Percentiles rank a stretch among this genome's conserved stretches.
Evolutionary conservation across 768 basidiomycete genomes (phyloP).

Genomic region (Cubamyces lactineus): DNA sequence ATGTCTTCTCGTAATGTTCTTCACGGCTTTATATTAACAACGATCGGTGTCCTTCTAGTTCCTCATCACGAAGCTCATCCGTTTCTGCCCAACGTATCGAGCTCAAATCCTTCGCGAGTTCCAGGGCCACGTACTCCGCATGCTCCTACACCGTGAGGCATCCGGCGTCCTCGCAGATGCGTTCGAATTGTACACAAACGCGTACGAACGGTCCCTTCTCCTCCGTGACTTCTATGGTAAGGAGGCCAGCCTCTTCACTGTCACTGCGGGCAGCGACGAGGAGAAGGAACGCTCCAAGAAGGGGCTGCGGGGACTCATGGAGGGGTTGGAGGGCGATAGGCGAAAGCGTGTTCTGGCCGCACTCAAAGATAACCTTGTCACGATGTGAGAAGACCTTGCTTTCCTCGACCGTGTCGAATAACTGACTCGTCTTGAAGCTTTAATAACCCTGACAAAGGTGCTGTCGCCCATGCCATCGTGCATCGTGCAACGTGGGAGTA

Average conservation of each 20-base stretch:
- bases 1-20: conserved; percentile 19
- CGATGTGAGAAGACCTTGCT: conserved; percentile 57
- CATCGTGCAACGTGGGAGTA: conserved; percentile 91
- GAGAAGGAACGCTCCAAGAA: conserved; percentile 68
- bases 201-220: conserved; percentile 80
- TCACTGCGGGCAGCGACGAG: conserved; percentile 60
- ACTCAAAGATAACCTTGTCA: conserved; percentile 72
- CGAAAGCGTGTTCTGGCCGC: conserved; percentile 66
- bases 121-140: conserved; percentile 70
- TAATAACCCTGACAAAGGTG: conserved; percentile 90
- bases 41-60: conserved; percentile 50
- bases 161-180: conserved; percentile 83
- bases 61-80: conserved; percentile 78
- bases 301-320: conserved; percentile 70
- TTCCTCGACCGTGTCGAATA: neutral
- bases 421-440: conserved; percentile 54
- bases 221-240: conserved; percentile 91
- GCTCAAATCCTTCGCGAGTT: conserved; percentile 79
- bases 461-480: conserved; percentile 83
- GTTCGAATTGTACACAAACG: conserved; percentile 85
- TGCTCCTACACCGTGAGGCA: conserved; percentile 86
- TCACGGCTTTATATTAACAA: too few species aligned
- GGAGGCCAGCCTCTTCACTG: conserved; percentile 72
- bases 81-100: conserved; percentile 74
- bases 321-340: conserved; percentile 63